These are phyloP conservation scores for Oryza coarctata DNA, from an alignment of 176 grass and related monocot genomes.

Conservation along the genomic window DNA sequence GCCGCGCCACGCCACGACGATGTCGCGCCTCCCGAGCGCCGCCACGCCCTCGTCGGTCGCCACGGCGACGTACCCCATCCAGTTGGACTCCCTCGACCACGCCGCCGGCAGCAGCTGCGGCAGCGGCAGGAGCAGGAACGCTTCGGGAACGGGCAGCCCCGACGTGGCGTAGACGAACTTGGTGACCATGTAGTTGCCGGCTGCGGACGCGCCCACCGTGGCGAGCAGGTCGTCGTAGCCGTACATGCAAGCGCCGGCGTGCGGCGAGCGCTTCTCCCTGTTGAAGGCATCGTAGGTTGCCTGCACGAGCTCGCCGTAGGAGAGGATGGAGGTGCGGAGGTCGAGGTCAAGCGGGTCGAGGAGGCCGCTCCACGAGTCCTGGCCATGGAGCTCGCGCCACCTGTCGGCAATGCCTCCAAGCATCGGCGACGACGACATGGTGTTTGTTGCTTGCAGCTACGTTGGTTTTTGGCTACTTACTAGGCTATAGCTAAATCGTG, in stretches of 20 bases:
- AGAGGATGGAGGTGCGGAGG: constrained; percentile 61
- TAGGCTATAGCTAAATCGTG: not conserved
- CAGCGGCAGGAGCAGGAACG: constrained; percentile 60
- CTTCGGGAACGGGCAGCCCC: constrained; percentile 41
- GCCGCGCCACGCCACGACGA: constrained; percentile 81
- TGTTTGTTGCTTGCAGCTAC: not conserved
- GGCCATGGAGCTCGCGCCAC: constrained; percentile 76
- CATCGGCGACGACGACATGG: constrained; percentile 11
- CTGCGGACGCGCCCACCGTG: not conserved
- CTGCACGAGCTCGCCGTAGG: constrained; percentile 75
- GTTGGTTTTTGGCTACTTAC: not conserved
- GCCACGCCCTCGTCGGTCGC: constrained; percentile 71
- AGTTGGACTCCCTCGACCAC: constrained; percentile 74
- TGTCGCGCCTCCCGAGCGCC: constrained; percentile 71
- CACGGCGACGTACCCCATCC: constrained; percentile 88
- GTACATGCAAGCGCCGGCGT: constrained; percentile 61
- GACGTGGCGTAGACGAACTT: constrained; percentile 82
- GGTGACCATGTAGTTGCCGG: constrained; percentile 57
- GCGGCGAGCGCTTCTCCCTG: constrained; percentile 56
- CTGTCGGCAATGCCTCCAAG: constrained; percentile 55
- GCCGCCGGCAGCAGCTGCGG: constrained; percentile 19
- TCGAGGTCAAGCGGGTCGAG: constrained; percentile 68
- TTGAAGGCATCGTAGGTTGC: constrained; percentile 78
- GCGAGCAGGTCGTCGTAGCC: constrained; percentile 45
- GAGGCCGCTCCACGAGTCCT: constrained; percentile 59